Conservation (phyloP, 345 rosid genomes). For the Rhodomyrtus tomentosa region DNA sequence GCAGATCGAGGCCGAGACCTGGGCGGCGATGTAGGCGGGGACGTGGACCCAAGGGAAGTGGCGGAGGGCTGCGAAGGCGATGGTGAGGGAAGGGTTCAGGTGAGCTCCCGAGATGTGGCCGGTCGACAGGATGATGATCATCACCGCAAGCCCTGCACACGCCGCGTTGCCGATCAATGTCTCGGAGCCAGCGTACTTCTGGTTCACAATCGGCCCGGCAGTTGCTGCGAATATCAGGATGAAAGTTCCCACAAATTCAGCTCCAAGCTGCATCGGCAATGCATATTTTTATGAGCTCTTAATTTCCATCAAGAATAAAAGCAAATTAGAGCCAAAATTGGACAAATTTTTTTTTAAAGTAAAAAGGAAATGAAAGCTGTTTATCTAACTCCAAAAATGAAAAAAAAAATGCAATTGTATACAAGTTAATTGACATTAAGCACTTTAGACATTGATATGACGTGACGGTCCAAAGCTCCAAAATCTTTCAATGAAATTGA, state of each 20-base stretch:
- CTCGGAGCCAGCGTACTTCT: constrained; percentile 66
- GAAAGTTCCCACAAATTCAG: constrained; percentile 95
- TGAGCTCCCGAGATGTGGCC: constrained; percentile 99
- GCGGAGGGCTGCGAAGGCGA: constrained; percentile 77
- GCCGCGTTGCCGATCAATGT: constrained; percentile 86
- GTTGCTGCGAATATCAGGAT: constrained; percentile 85
- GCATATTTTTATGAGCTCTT: neutral
- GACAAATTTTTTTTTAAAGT: neutral
- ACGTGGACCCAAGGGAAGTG: constrained; percentile 97
- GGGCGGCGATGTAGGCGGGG: constrained; percentile 81
- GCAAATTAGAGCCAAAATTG: neutral
- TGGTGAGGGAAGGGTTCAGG: constrained; percentile 81
- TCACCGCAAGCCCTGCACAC: constrained; percentile 81
- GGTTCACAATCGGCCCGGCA: constrained; percentile 90
- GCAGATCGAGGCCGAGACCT: constrained; percentile 81
- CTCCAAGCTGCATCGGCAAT: constrained; percentile 52
- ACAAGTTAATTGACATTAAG: neutral
- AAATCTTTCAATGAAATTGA: neutral
- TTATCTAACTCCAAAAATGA: neutral
- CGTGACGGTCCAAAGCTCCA: neutral
- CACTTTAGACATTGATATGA: neutral
- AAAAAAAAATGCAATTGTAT: neutral
- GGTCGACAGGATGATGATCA: constrained; percentile 81
- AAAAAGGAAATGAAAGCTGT: neutral
- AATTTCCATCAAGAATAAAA: neutral